These are phyloP conservation scores for Oryza coarctata DNA, from an alignment of 176 grass and related monocot genomes.

Conservation along the genomic window DNA sequence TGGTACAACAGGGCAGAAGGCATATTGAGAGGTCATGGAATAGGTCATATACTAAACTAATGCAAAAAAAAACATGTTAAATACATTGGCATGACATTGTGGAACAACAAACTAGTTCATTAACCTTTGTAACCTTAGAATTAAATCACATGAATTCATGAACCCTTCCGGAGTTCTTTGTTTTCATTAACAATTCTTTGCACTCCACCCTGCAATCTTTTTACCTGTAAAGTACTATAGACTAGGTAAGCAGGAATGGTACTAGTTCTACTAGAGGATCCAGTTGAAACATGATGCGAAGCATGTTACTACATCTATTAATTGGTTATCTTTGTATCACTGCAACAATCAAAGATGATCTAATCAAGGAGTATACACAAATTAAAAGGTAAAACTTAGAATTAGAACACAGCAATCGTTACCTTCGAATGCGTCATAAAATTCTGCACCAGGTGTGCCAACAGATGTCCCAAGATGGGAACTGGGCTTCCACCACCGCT, in stretches of 20 bases:
- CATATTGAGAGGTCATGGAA: background rate
- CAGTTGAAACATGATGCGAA: background rate
- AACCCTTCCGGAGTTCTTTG: background rate
- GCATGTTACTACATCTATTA: background rate
- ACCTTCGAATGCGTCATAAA: conserved; percentile 95
- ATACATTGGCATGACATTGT: background rate
- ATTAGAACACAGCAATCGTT: conserved; percentile 12
- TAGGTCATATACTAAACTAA: background rate
- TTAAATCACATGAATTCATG: background rate
- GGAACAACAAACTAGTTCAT: background rate
- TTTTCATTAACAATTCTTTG: background rate
- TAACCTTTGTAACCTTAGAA: background rate
- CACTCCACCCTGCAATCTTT: background rate
- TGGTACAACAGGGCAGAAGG: too few relatives aligned
- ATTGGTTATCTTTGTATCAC: background rate
- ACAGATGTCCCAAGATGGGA: conserved; percentile 33
- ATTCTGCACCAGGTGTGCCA: conserved; percentile 59
- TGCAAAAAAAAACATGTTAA: background rate
- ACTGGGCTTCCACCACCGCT: conserved; percentile 52
- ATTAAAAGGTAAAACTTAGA: background rate
- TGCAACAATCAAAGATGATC: background rate
- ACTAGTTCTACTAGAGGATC: background rate
- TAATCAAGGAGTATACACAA: background rate
- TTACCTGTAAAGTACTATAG: background rate
- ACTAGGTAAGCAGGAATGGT: background rate